Evolutionary conservation across 78 protist species (phyloP).

Genomic region (Diacronema lutheri): DNA sequence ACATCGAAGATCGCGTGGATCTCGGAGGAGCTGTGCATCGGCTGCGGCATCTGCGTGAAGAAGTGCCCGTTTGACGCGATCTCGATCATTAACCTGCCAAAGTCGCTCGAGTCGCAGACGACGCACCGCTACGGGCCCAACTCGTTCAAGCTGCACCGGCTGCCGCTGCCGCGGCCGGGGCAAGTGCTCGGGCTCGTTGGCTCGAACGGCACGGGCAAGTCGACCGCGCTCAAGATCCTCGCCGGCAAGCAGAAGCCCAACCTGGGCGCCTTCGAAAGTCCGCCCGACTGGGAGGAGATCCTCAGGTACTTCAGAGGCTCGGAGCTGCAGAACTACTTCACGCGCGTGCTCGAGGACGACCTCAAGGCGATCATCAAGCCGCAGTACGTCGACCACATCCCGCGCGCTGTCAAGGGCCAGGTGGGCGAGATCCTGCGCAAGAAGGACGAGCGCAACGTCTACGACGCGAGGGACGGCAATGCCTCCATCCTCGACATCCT

Average conservation of each 20-base stretch:
- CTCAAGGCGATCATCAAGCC: conserved; percentile 93
- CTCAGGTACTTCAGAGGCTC: conserved; percentile 95
- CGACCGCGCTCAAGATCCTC: conserved; percentile 97
- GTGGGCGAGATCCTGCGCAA: conserved; percentile 65
- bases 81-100: conserved; percentile 96
- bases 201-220: conserved; percentile 99
- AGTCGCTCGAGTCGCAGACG: conserved; percentile 74
- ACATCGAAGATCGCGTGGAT: conserved; percentile 78
- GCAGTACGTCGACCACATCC: conserved; percentile 98
- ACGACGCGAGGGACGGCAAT: not conserved
- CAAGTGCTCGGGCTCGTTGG: conserved; percentile 99
- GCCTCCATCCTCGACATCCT: not conserved
- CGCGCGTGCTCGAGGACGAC: conserved; percentile 89
- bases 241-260: conserved; percentile 97
- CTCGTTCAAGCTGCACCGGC: conserved; percentile 97
- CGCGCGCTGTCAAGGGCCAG: conserved; percentile 86
- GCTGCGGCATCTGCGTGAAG: conserved; percentile 97
- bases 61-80: conserved; percentile 99
- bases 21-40: conserved; percentile 97
- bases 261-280: conserved; percentile 84
- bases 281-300: conserved; percentile 98
- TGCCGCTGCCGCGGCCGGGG: conserved; percentile 98
- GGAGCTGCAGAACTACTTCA: conserved; percentile 93
- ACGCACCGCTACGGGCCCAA: conserved; percentile 91
- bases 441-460: conserved; percentile 58